A percentile compares a stretch with the other conserved stretches of the same genome.
These are phyloP conservation scores for Hippophae tibetana DNA, from an alignment of 306 rosid species.

Conservation along the genomic window DNA sequence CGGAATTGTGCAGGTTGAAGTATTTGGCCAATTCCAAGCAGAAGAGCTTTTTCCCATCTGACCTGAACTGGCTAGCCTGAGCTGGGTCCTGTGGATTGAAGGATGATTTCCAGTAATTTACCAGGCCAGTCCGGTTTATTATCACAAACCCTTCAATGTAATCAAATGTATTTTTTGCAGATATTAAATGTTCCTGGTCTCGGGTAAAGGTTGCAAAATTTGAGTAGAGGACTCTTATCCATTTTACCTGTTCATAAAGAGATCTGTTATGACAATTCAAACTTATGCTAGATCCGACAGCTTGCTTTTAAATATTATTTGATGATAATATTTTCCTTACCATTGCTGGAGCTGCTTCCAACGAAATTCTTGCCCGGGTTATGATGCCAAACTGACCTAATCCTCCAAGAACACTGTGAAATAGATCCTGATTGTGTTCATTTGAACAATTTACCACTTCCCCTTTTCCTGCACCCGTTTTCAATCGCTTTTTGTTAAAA, in stretches of 20 bases:
- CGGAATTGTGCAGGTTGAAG: constrained; percentile 34
- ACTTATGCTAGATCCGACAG: neutral
- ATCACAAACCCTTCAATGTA: constrained; percentile 90
- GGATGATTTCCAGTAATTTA: constrained; percentile 90
- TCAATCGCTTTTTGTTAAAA: constrained; percentile 11
- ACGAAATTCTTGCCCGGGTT: constrained; percentile 67
- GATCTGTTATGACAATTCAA: neutral
- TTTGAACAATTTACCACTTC: constrained; percentile 63
- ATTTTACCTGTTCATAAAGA: constrained; percentile 40
- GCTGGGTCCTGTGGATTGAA: constrained; percentile 81
- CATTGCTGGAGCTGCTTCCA: constrained; percentile 83
- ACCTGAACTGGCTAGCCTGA: constrained; percentile 79
- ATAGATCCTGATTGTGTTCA: constrained; percentile 67
- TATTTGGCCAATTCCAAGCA: constrained; percentile 88
- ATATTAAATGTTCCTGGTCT: constrained; percentile 79
- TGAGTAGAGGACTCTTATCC: constrained; percentile 65
- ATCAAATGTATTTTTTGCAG: constrained; percentile 49
- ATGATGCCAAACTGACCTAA: constrained; percentile 96
- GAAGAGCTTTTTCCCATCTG: constrained; percentile 79
- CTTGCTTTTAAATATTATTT: constrained; percentile 1
- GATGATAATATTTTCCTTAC: constrained; percentile 18
- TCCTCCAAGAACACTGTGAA: constrained; percentile 91
- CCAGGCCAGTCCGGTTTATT: constrained; percentile 77
- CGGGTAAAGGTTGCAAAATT: constrained; percentile 44
- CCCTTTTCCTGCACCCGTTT: constrained; percentile 71